Percentiles rank a stretch among this genome's conserved stretches.
Evolutionary conservation across 2,329 filamentous ascomycete genomes (phyloP).

Genomic region (Pseudogymnoascus sp.): DNA sequence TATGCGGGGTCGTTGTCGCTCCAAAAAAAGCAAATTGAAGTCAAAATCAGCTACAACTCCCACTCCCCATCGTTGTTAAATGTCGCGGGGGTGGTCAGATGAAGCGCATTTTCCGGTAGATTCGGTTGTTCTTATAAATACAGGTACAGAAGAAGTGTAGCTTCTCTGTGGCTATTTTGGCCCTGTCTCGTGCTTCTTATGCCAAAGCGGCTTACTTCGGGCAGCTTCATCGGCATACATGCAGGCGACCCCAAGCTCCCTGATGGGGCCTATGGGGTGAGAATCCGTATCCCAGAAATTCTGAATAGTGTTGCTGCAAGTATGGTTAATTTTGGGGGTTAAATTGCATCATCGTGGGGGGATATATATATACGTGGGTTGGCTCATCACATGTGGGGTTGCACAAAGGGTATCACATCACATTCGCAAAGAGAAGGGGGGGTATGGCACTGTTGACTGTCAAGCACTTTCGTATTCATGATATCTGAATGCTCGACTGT

Average conservation of each 20-base stretch:
- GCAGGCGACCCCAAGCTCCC: background rate
- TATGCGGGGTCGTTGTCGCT: conserved; percentile 6
- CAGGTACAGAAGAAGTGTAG: background rate
- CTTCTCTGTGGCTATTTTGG: background rate
- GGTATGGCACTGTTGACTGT: background rate
- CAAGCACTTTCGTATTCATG: background rate
- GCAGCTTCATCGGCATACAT: background rate
- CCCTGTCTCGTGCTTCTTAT: background rate
- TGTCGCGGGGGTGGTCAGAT: background rate
- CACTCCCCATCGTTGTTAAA: background rate
- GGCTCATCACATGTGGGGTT: background rate
- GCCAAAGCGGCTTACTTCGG: conserved; percentile 1
- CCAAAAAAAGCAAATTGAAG: conserved; percentile 7
- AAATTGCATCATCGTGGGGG: conserved; percentile 5
- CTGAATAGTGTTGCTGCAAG: background rate
- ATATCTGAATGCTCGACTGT: background rate
- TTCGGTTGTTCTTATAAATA: background rate
- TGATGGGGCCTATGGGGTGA: background rate
- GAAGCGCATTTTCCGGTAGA: background rate
- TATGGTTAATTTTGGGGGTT: background rate
- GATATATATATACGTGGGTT: conserved; percentile 4
- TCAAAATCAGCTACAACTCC: background rate
- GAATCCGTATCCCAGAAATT: background rate
- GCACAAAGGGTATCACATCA: conserved; percentile 5
- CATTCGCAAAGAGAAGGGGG: background rate